Conservation (phyloP, 352 stramenopile genomes). For the Pythium phragmiticola region DNA sequence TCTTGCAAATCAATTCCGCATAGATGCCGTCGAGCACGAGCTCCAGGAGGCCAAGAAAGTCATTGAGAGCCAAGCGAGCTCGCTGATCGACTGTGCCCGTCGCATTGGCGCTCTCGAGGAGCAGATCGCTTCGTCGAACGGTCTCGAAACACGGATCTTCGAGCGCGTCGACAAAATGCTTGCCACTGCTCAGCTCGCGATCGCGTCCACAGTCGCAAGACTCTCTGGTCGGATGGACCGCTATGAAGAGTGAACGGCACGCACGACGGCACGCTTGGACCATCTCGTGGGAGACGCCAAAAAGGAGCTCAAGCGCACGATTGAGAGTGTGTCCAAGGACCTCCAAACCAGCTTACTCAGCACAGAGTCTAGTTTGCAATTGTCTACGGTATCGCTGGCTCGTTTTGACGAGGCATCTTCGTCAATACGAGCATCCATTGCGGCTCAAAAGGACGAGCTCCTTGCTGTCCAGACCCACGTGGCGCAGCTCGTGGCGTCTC, state of each 20-base stretch:
- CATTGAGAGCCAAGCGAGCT: neutral
- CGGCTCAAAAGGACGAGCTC: neutral
- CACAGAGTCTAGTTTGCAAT: too few species aligned
- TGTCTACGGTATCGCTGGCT: too few species aligned
- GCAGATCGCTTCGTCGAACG: too few species aligned
- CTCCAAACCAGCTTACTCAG: too few species aligned
- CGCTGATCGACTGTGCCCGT: too few species aligned
- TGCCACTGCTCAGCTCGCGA: neutral
- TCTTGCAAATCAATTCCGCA: neutral
- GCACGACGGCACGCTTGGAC: too few species aligned
- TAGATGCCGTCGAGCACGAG: neutral
- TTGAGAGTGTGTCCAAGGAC: neutral
- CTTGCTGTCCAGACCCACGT: neutral
- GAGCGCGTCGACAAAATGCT: neutral
- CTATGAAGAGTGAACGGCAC: neutral
- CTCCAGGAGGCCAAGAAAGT: neutral
- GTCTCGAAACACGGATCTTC: neutral
- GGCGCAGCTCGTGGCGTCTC: neutral
- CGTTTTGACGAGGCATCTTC: too few species aligned
- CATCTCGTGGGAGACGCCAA: neutral
- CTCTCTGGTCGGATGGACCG: neutral
- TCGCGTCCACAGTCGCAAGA: neutral
- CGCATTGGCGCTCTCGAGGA: too few species aligned
- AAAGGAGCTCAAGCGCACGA: neutral
- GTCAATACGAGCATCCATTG: too few species aligned